A percentile compares a stretch with the other conserved stretches of the same genome.
phyloP scores from a whole-genome alignment of 2,329 filamentous ascomycete genomes.

The Neonectria magnoliae region DNA sequence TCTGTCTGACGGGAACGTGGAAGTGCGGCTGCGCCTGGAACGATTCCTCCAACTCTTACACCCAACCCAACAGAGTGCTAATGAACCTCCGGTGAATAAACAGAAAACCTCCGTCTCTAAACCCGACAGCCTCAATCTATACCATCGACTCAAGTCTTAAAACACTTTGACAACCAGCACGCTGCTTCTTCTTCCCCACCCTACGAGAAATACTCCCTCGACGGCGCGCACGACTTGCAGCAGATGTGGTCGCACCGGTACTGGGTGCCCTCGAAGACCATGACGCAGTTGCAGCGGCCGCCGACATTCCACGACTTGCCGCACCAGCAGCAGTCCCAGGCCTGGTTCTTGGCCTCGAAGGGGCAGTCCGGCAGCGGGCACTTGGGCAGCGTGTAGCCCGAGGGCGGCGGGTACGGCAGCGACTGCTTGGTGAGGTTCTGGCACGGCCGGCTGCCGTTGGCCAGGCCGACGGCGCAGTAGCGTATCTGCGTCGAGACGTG shows the following conservation, averaged over 20 bases:
- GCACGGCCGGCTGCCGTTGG: constrained; percentile 53
- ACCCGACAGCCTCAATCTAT: not conserved
- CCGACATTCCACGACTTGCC: constrained; percentile 62
- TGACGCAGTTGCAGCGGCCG: constrained; percentile 62
- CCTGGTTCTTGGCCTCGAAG: constrained; percentile 59
- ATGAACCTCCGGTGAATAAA: not conserved
- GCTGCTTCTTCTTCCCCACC: no score
- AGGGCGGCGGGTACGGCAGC: constrained; percentile 59
- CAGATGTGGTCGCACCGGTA: constrained; percentile 65
- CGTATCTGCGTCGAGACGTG: constrained; percentile 57
- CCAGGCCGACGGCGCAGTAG: constrained; percentile 56
- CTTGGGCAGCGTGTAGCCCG: constrained; percentile 52
- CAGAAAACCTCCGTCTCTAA: not conserved
- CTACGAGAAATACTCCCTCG: constrained; percentile 44
- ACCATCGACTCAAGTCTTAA: no score
- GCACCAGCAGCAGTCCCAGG: constrained; percentile 67
- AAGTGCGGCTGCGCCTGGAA: not conserved
- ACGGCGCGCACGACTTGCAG: constrained; percentile 60
- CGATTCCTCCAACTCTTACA: not conserved
- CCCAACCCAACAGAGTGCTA: not conserved
- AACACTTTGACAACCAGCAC: not conserved
- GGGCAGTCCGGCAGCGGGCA: constrained; percentile 60
- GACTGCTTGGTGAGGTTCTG: constrained; percentile 54
- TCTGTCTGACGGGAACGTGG: not conserved
- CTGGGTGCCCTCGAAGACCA: constrained; percentile 60